A percentile compares a stretch with the other conserved stretches of the same genome.
phyloP scores from a whole-genome alignment of 116 monocot genomes.

The Iris pallida region DNA sequence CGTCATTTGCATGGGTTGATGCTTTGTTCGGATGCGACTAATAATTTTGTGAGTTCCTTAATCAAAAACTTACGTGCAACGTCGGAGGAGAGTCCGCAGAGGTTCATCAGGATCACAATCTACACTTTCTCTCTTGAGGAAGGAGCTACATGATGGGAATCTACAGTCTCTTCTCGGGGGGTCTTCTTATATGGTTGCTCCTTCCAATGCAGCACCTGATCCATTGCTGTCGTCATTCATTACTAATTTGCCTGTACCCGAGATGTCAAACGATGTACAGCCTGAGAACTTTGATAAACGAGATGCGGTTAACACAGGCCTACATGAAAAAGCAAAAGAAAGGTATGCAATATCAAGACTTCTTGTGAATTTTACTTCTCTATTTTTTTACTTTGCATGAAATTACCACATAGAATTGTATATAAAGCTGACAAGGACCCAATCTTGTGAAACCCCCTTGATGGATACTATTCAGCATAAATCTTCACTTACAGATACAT shows the following conservation, averaged over 20 bases:
- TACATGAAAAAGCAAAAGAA: constrained; percentile 33
- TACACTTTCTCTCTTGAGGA: constrained; percentile 52
- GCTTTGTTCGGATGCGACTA: too few relatives aligned
- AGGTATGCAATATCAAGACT: constrained; percentile 35
- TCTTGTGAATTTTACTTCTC: too few relatives aligned
- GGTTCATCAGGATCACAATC: constrained; percentile 50
- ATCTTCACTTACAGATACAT: too few relatives aligned
- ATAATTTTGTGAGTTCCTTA: constrained; percentile 32
- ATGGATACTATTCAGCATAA: too few relatives aligned
- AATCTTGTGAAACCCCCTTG: too few relatives aligned
- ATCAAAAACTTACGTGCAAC: constrained; percentile 50
- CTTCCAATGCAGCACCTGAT: constrained; percentile 47
- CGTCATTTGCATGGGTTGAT: too few relatives aligned
- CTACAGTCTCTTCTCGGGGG: constrained; percentile 57
- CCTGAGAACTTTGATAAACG: constrained; percentile 32
- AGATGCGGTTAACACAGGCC: constrained; percentile 18
- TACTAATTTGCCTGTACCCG: constrained; percentile 40
- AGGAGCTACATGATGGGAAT: constrained; percentile 62
- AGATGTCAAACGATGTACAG: constrained; percentile 39
- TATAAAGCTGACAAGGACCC: too few relatives aligned
- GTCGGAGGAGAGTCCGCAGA: constrained; percentile 57
- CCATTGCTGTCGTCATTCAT: constrained; percentile 83
- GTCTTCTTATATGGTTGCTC: constrained; percentile 32
- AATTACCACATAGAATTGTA: too few relatives aligned
- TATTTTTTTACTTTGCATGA: too few relatives aligned